These are phyloP conservation scores for Amanita exitialis DNA, from an alignment of 768 basidiomycete species.

Conservation along the genomic window DNA sequence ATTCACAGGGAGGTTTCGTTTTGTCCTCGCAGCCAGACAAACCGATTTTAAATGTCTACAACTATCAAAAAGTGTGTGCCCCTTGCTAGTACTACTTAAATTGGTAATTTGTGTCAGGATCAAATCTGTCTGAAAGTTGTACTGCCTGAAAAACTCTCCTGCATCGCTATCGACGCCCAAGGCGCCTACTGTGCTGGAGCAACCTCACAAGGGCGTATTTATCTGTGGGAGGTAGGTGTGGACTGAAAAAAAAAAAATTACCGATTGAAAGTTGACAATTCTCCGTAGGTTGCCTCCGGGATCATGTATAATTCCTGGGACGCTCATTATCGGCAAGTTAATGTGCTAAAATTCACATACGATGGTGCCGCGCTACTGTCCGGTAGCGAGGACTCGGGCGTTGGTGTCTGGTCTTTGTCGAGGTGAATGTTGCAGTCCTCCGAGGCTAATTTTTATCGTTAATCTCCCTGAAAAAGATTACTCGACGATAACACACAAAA, in stretches of 20 bases:
- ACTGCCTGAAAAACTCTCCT: constrained; percentile 82
- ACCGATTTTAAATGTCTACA: constrained; percentile 81
- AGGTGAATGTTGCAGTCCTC: constrained; percentile 42
- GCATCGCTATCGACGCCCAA: constrained; percentile 61
- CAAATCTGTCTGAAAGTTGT: constrained; percentile 82
- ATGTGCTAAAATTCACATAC: constrained; percentile 70
- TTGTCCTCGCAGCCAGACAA: constrained; percentile 85
- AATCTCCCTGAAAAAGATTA: constrained; percentile 36
- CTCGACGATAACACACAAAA: constrained; percentile 67
- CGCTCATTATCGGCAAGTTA: constrained; percentile 89
- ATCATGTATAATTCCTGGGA: constrained; percentile 88
- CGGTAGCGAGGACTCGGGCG: constrained; percentile 84
- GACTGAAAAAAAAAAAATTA: neutral
- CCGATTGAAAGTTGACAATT: constrained; percentile 4
- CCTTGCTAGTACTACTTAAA: neutral
- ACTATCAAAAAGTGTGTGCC: constrained; percentile 76
- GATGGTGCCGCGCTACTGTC: constrained; percentile 77
- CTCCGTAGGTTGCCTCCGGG: constrained; percentile 76
- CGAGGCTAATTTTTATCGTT: constrained; percentile 8
- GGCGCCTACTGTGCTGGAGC: constrained; percentile 84
- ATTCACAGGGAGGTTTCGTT: constrained; percentile 75
- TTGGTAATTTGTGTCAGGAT: constrained; percentile 43
- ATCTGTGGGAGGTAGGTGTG: constrained; percentile 86
- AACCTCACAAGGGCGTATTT: constrained; percentile 80
- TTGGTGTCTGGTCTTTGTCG: constrained; percentile 83